Base-by-base conservation (phyloP, 1,139 yeast genomes). In the Zygosaccharomyces pseudobailii region DNA sequence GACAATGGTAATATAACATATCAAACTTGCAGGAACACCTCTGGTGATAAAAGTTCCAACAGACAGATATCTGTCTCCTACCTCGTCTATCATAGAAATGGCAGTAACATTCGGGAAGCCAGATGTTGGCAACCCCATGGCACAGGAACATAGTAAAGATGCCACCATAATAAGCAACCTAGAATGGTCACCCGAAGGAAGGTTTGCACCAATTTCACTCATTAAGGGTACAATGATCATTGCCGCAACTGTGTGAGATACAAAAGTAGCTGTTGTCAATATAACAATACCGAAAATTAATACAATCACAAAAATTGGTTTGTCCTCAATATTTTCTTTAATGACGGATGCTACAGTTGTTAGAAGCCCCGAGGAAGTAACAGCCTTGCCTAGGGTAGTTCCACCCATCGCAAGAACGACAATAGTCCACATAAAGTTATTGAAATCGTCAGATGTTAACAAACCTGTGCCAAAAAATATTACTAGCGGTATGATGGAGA, bases 21-120 rank as follows among this genome's bases (percentile, higher is more conserved):
- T 71, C 7, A 89, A 52, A 40, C 95, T 84, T 4, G 95, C 80
- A 1, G 96, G 96, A 17, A 89, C 84, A 61, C 97, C 97, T 55
- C 95, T 75, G 17, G 84, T 82, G 49, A 90, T 87, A 62, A 90
- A 90, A 40, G 84, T 84, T 30, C 81, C 79, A 19, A 89, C 97
- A 0, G 89, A 80, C 56, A 90, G 70, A 63, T 90, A 90, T 25
- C 92, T 84, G 51, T 83, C 82, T 6, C 97, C 97, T 25, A 88
- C 77, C 61, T 87, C 96, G 66, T 90, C 96, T 6, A 88, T 79
- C 82, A 88, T 80, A 50, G 95, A 87, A 49, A 90, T 87, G 2
- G 97, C 97, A 0, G 97, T 89, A 37, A 90, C 96, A 59, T 90
- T 90, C 17, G 97, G 97, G 76, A 90, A 90, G 0, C 97, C 97